A percentile compares a stretch with the other conserved stretches of the same genome.
phyloP scores from a whole-genome alignment of 1,139 yeast species.

The Candida gigantensis region DNA sequence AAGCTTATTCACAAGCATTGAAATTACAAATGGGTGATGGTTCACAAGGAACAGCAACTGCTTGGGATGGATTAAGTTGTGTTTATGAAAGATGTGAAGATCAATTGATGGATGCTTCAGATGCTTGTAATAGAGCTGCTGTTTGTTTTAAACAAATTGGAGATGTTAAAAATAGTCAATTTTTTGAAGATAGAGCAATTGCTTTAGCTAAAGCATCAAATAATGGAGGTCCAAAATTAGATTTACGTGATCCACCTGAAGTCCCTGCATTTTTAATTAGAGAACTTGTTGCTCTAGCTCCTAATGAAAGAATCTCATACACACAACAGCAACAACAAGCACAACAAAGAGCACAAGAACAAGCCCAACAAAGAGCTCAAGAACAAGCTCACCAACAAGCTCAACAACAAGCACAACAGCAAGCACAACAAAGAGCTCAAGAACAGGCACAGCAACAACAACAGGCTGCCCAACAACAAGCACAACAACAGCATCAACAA shows the following conservation, averaged over 20 bases:
- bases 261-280: constrained; percentile 49
- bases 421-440: constrained; percentile 13
- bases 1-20: constrained; percentile 68
- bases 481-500: constrained; percentile 13
- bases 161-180: constrained; percentile 41
- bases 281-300: constrained; percentile 48
- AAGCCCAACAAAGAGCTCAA: constrained; percentile 12
- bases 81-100: constrained; percentile 67
- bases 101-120: constrained; percentile 59
- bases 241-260: constrained; percentile 49
- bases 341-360: constrained; percentile 10
- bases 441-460: constrained; percentile 16
- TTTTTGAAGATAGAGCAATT: constrained; percentile 46
- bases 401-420: constrained; percentile 12
- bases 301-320: constrained; percentile 42
- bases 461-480: constrained; percentile 12
- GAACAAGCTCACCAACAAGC: constrained; percentile 13
- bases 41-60: constrained; percentile 54
- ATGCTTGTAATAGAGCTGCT: constrained; percentile 57
- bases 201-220: constrained; percentile 41
- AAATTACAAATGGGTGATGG: constrained; percentile 52
- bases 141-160: constrained; percentile 51
- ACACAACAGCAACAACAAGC: constrained; percentile 27
- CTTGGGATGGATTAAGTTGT: constrained; percentile 66
- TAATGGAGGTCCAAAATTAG: constrained; percentile 46